Evolutionary conservation across 148 eudicot species (phyloP), one percentile per base, ranked within the genome.

Genomic region (Cornus florida): DNA sequence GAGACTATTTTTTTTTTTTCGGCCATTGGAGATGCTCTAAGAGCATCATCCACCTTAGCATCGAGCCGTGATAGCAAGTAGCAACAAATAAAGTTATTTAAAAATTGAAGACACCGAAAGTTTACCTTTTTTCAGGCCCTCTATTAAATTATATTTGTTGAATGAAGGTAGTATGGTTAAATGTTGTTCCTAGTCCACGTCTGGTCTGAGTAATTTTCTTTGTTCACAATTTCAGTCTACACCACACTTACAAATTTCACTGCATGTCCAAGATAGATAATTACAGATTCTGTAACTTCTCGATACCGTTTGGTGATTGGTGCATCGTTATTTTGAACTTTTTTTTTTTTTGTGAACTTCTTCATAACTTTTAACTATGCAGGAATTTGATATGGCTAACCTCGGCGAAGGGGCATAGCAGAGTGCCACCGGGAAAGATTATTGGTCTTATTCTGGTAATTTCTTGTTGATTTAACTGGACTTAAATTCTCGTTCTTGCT

Each of bases 251-350:
- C 28, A 28, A 28, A 28, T 28, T 28, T 28, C 28, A 57, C 66
- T 62, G 23, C 66, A 62, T 17, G 17, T 62, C 19, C 17, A 13
- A n/a, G 53, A 69, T 87, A 90, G 92, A 89, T 90, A 46, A 85
- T 88, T 71, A 92, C 92, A 39, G 90, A 88, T 56, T 83, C 94
- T 69, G 72, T 89, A 46, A 86, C 90, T 75, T 72, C 90, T 1
- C 76, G 84, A 60, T 88, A 90, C 74, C 89, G 92, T 28, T 77
- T 90, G 60, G 89, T 82, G 43, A 84, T 92, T 72, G 94, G 94
- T 56, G 89, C 97, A 70, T 78, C 89, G 7, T 75, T 89, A 75
- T 88, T 72, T 90, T 92, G 6, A 86, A 88, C 28, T 28, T 28
- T 0, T 28, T 28, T 28, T 28, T 28, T 0, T 28, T 28, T 28